These are phyloP conservation scores for Penicillium nordicum DNA, from an alignment of 2,329 filamentous ascomycete genomes.

Conservation along the genomic window DNA sequence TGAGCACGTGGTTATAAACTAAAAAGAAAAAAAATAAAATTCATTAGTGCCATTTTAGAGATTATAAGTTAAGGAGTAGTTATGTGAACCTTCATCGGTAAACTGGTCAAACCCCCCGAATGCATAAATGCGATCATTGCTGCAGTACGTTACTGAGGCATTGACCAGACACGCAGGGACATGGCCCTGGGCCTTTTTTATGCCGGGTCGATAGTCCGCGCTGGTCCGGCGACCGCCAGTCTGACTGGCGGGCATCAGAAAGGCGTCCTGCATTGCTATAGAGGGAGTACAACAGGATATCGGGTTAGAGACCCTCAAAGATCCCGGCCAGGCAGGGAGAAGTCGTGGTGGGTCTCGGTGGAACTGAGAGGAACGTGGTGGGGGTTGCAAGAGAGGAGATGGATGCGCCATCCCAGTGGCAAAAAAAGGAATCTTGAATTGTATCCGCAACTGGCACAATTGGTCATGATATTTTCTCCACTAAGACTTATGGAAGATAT, in stretches of 20 bases:
- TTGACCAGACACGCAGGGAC: conserved; percentile 94
- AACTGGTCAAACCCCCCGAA: conserved; percentile 99
- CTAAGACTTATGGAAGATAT: not conserved
- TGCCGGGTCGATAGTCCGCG: conserved; percentile 77
- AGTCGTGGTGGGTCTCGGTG: conserved; percentile 33
- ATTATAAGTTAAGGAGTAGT: not conserved
- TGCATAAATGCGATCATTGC: conserved; percentile 94
- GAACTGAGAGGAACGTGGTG: conserved; percentile 25
- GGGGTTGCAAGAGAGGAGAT: conserved; percentile 21
- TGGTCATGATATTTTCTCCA: not conserved
- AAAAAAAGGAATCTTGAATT: not conserved
- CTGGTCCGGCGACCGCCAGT: conserved; percentile 60
- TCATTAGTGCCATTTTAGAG: conserved; percentile 6
- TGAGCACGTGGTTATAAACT: conserved; percentile 96
- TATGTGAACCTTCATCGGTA: conserved; percentile 72
- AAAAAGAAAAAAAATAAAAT: not conserved
- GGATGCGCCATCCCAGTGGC: conserved; percentile 31
- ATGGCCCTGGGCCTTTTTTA: conserved; percentile 73
- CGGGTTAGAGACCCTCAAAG: conserved; percentile 27
- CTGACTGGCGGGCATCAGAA: conserved; percentile 86
- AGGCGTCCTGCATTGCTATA: conserved; percentile 64
- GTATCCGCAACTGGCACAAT: not conserved
- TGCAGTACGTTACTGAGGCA: conserved; percentile 97
- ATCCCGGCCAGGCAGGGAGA: conserved; percentile 24
- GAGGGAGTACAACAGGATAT: conserved; percentile 28